These are phyloP conservation scores for Euptelea pleiosperma DNA, from an alignment of 164 flowering plant genomes.

Conservation along the genomic window DNA sequence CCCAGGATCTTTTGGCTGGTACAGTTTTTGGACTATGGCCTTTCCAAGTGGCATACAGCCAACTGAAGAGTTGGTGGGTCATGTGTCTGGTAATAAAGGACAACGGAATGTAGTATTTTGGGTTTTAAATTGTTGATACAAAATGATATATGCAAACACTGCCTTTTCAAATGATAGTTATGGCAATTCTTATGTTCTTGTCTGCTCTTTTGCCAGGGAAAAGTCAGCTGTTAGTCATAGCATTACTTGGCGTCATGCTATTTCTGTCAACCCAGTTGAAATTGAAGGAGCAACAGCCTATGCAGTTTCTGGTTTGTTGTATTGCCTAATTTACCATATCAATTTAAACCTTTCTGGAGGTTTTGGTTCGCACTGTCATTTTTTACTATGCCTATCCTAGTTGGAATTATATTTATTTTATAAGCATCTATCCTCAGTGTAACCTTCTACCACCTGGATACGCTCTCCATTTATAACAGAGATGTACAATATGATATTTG, in stretches of 20 bases:
- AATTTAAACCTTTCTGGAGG: neutral
- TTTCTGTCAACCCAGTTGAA: slow-evolving; percentile 47
- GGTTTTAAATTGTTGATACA: neutral
- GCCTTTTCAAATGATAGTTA: neutral
- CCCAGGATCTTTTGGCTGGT: neutral
- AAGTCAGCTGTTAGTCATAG: slow-evolving; percentile 84
- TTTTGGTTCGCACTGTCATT: slow-evolving; percentile 5
- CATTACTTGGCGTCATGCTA: slow-evolving; percentile 61
- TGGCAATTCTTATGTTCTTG: neutral
- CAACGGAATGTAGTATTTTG: neutral
- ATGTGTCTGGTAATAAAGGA: neutral
- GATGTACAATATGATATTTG: neutral
- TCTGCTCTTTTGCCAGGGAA: slow-evolving; percentile 48
- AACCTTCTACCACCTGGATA: neutral
- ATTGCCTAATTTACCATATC: slow-evolving; percentile 3
- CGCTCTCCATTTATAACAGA: neutral
- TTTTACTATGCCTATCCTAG: neutral
- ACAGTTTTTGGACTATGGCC: neutral
- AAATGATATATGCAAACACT: neutral
- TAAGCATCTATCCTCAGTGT: neutral
- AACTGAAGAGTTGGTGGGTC: neutral
- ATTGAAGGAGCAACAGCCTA: slow-evolving; percentile 78
- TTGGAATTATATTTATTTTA: neutral
- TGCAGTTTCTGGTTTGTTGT: slow-evolving; percentile 66
- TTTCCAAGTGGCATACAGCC: slow-evolving; percentile 1